These are phyloP conservation scores for Phytophthora pinifolia DNA, from an alignment of 352 stramenopile species.

Conservation along the genomic window DNA sequence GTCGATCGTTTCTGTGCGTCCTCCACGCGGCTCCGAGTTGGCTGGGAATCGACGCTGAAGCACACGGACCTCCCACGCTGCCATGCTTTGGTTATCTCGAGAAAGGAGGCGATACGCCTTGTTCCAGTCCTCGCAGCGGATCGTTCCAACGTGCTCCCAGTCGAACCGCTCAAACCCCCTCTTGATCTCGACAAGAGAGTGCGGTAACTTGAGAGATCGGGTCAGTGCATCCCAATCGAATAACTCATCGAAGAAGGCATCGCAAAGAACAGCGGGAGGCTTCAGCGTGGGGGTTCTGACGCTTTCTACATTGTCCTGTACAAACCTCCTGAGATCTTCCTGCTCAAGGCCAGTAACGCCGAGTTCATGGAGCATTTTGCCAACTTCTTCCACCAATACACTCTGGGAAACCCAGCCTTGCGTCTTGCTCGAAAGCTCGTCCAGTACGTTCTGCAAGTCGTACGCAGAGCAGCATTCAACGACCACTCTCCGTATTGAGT, in stretches of 20 bases:
- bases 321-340: conserved; percentile 8
- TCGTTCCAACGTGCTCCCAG: conserved; percentile 37
- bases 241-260: conserved; percentile 44
- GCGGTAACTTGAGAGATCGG: conserved; percentile 27
- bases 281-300: neutral
- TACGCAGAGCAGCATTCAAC: conserved; percentile 23
- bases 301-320: neutral
- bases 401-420: conserved; percentile 15
- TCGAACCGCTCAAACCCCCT: conserved; percentile 51
- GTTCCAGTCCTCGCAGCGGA: conserved; percentile 46
- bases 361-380: conserved; percentile 26
- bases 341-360: conserved; percentile 6
- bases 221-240: conserved; percentile 46
- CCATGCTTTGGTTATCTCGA: conserved; percentile 10
- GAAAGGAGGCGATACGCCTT: conserved; percentile 43
- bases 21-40: neutral
- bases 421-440: neutral
- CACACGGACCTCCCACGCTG: conserved; percentile 44
- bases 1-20: conserved; percentile 29
- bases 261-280: conserved; percentile 21
- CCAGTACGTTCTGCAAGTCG: conserved; percentile 30
- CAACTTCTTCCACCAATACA: conserved; percentile 15
- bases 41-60: conserved; percentile 38
- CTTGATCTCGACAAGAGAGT: conserved; percentile 48
- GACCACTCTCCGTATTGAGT: conserved; percentile 17